Percentiles rank a stretch among this genome's conserved stretches.
These are phyloP conservation scores for Sporothrix schenckii DNA, from an alignment of 2,329 filamentous ascomycete species.

Conservation along the genomic window DNA sequence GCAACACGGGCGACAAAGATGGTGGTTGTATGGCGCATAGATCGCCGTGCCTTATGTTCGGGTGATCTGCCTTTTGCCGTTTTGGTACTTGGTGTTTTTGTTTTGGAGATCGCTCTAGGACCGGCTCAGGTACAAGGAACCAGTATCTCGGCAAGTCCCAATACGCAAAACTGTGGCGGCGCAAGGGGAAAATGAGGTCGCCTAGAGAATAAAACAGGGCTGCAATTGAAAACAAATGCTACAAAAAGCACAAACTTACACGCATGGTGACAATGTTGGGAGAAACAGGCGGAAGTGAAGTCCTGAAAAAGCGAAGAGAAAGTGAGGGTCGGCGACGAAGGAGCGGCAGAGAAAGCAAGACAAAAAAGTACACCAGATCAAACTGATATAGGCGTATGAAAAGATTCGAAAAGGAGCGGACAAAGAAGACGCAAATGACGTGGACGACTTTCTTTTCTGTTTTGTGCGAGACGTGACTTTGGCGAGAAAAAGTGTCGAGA, in stretches of 20 bases:
- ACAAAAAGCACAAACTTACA: slow-evolving; percentile 26
- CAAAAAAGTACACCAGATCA: not conserved
- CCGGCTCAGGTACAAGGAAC: not conserved
- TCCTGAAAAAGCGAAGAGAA: not conserved
- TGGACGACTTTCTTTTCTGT: slow-evolving; percentile 18
- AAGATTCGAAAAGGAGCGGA: slow-evolving; percentile 6
- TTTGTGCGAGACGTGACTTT: not conserved
- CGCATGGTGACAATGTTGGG: slow-evolving; percentile 28
- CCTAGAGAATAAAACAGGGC: not conserved
- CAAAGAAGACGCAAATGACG: slow-evolving; percentile 11
- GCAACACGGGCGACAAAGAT: not conserved
- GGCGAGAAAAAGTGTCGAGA: slow-evolving; percentile 1
- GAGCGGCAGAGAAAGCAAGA: not conserved
- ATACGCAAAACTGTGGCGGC: not conserved
- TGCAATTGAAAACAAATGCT: not conserved
- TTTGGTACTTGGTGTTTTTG: not conserved
- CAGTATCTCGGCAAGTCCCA: slow-evolving; percentile 1
- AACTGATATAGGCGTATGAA: not conserved
- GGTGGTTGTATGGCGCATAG: not conserved
- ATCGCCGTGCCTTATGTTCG: slow-evolving; percentile 10
- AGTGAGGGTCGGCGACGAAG: not conserved
- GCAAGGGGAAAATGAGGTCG: not conserved
- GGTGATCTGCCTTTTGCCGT: slow-evolving; percentile 9
- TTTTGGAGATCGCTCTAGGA: not conserved
- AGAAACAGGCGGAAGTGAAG: not conserved